Evolutionary conservation across 495 filamentous ascomycete genomes (phyloP).

Genomic region (Penicillium macrosclerotiorum): DNA sequence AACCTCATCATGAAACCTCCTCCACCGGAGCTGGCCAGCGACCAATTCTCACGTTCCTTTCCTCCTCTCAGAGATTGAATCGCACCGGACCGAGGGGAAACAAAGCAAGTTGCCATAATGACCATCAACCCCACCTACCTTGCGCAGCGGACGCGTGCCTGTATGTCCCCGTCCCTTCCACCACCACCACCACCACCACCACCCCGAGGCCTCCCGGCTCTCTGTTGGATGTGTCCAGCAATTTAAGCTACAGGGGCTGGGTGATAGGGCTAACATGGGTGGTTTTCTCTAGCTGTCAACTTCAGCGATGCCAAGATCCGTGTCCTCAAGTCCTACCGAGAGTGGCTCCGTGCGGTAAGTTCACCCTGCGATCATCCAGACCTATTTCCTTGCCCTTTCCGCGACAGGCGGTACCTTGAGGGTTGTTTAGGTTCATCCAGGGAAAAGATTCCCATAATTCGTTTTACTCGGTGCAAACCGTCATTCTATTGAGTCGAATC

Average conservation of each 20-base stretch:
- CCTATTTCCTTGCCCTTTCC: conserved; percentile 7
- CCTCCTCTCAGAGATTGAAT: conserved; percentile 22
- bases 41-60: conserved; percentile 16
- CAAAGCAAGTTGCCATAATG: conserved; percentile 40
- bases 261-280: conserved; percentile 21
- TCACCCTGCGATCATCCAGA: conserved; percentile 8
- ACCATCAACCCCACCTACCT: conserved; percentile 92
- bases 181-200: too few relatives aligned
- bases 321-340: conserved; percentile 82
- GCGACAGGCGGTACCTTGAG: too few relatives aligned
- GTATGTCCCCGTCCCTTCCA: conserved; percentile 53
- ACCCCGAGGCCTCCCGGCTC: conserved; percentile 24
- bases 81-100: conserved; percentile 19
- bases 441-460: too few relatives aligned
- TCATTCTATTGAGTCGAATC: not conserved
- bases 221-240: conserved; percentile 11
- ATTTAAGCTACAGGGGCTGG: conserved; percentile 7
- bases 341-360: conserved; percentile 92
- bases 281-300: conserved; percentile 63
- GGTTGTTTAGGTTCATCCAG: too few relatives aligned
- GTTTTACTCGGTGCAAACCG: too few relatives aligned
- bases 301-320: conserved; percentile 79
- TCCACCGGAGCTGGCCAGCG: conserved; percentile 25
- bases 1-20: conserved; percentile 31
- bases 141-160: conserved; percentile 83